phyloP scores from a whole-genome alignment of 805 yeast genomes.

The Starmerella vaccinii region DNA sequence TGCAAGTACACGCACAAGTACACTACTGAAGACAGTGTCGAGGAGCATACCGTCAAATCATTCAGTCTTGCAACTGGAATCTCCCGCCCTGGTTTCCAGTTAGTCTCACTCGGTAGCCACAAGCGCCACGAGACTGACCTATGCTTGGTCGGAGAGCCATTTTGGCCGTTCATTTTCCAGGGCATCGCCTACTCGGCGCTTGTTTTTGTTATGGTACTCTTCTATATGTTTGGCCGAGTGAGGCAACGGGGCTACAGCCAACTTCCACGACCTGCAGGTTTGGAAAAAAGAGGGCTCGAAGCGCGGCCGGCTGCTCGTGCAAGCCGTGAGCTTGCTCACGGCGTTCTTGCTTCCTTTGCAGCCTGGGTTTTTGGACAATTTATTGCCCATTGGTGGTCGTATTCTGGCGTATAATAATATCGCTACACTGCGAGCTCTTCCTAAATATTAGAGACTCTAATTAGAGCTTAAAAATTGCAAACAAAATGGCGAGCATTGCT shows the following conservation, averaged over 20 bases:
- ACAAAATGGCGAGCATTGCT: too few species aligned
- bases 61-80: constrained; percentile 92
- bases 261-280: not conserved
- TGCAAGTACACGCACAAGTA: constrained; percentile 61
- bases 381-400: constrained; percentile 9
- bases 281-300: not conserved
- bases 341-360: not conserved
- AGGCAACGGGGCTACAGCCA: not conserved
- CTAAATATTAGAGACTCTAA: too few species aligned
- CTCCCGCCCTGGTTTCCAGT: constrained; percentile 71
- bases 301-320: not conserved
- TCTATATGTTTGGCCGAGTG: not conserved
- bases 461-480: too few species aligned
- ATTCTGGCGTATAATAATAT: not conserved
- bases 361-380: constrained; percentile 11
- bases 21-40: constrained; percentile 31
- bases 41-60: constrained; percentile 81
- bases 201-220: not conserved
- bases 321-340: not conserved
- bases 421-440: too few species aligned
- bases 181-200: constrained; percentile 12
- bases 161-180: constrained; percentile 27
- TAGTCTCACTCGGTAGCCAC: constrained; percentile 46
- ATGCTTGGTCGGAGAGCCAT: constrained; percentile 30
- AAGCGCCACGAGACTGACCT: constrained; percentile 25